phyloP scores from a whole-genome alignment of 2,329 filamentous ascomycete species.

The Botrytis paeoniae region DNA sequence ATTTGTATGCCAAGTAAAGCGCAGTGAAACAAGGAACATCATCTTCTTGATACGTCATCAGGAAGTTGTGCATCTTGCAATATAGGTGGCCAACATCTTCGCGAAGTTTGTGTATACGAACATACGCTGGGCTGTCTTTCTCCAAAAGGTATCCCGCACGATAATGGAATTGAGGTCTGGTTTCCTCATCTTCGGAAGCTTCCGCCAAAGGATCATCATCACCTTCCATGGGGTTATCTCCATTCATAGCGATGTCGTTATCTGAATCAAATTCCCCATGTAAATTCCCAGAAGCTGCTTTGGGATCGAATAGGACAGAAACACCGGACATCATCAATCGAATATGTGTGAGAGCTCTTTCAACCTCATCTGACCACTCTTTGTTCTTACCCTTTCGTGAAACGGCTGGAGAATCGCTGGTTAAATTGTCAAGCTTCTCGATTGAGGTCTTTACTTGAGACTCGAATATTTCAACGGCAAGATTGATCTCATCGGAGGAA shows the following conservation, averaged over 20 bases:
- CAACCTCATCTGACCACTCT: slow-evolving; percentile 97
- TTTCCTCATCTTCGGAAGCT: slow-evolving; percentile 73
- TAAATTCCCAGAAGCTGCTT: slow-evolving; percentile 58
- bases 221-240: slow-evolving; percentile 51
- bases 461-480: slow-evolving; percentile 86
- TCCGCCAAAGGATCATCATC: slow-evolving; percentile 57
- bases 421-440: slow-evolving; percentile 72
- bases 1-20: slow-evolving; percentile 86
- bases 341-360: slow-evolving; percentile 81
- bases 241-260: slow-evolving; percentile 46
- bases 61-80: slow-evolving; percentile 79
- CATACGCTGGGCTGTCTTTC: slow-evolving; percentile 62
- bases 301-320: slow-evolving; percentile 82
- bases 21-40: slow-evolving; percentile 95
- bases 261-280: slow-evolving; percentile 46
- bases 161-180: slow-evolving; percentile 84
- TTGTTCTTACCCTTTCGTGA: slow-evolving; percentile 94
- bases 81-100: slow-evolving; percentile 76
- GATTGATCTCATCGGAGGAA: slow-evolving; percentile 73
- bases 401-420: slow-evolving; percentile 74
- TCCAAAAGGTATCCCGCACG: slow-evolving; percentile 81
- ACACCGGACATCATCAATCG: slow-evolving; percentile 88
- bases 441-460: slow-evolving; percentile 77
- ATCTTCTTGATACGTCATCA: slow-evolving; percentile 82
- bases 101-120: slow-evolving; percentile 74